Base-by-base conservation (phyloP, 225 moss, liverwort and hornwort genomes). In the Marchantia polymorpha region DNA sequence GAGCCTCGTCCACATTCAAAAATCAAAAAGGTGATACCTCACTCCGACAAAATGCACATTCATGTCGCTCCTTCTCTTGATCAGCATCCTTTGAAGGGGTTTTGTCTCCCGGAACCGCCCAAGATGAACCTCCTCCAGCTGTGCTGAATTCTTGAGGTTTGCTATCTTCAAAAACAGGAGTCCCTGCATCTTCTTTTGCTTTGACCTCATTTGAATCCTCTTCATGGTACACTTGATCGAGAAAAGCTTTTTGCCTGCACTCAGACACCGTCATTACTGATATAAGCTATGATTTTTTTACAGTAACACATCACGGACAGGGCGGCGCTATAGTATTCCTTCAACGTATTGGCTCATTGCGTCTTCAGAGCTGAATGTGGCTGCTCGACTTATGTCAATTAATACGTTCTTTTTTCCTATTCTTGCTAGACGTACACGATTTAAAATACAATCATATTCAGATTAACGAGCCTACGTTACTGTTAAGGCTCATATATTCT, bases 21-120 rank as follows among this genome's bases (percentile, higher is more conserved):
- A 13, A 67, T 31, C 67, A 5, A 10, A 13, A 67, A 12, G 27
- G 8, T 51, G 48, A 70, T 82, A 97, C 96, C 93, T 89, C 90
- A 81, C 89, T 89, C 25, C 90, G 89, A 86, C 97, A 99, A 71
- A 97, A 90, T 67, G 93, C 97, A 87, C 97, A 97, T 79, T 94
- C 90, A 81, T 91, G 90, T 54, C 78, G 83, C 79, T 84, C 80
- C 31, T 47, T 80, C 19, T 90, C 83, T 78, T 46, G 58, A 64
- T 56, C 25, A 64, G 83, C 52, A 63, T 86, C 84, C 82, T 82
- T 58, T 61, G 12, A 60, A 58, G 81, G 60, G 65, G 76, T 85
- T 48, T 79, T 83, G 31, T 80, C 84, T 85, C 74, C 81, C 54
- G 79, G 69, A 30, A 69, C 59, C 64, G 69, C 47, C 71, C 56